These are phyloP conservation scores for Mortierella sp. DNA, from an alignment of 371 early-diverging fungal species.

Conservation along the genomic window DNA sequence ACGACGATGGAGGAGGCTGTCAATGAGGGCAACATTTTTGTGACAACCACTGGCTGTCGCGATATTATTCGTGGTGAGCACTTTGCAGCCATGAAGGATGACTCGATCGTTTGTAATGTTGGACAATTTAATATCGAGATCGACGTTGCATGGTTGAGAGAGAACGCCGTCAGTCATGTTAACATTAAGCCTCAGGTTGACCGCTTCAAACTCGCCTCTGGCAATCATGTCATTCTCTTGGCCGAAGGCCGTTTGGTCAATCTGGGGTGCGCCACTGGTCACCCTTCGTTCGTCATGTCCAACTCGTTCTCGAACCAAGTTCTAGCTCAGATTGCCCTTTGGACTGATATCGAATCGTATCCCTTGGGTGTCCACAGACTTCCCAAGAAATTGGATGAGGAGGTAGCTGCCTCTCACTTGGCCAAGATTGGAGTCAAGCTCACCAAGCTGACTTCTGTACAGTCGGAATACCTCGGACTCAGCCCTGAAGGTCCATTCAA, in stretches of 20 bases:
- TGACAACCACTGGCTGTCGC: slow-evolving; percentile 99
- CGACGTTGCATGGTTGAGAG: slow-evolving; percentile 99
- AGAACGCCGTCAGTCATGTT: slow-evolving; percentile 86
- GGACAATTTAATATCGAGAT: slow-evolving; percentile 99
- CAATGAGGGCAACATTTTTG: slow-evolving; percentile 94
- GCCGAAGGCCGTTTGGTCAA: slow-evolving; percentile 99
- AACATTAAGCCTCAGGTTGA: slow-evolving; percentile 99
- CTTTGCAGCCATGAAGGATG: slow-evolving; percentile 96
- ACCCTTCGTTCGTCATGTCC: slow-evolving; percentile 98
- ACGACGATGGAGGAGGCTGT: slow-evolving; percentile 98
- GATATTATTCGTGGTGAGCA: slow-evolving; percentile 96
- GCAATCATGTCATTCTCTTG: slow-evolving; percentile 95
- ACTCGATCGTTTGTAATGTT: slow-evolving; percentile 99
- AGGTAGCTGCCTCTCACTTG: slow-evolving; percentile 60
- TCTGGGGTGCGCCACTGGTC: slow-evolving; percentile 99
- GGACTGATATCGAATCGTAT: slow-evolving; percentile 91
- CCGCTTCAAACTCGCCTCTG: slow-evolving; percentile 94
- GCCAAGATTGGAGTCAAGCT: slow-evolving; percentile 96
- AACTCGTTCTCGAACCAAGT: slow-evolving; percentile 99
- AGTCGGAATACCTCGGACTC: slow-evolving; percentile 92
- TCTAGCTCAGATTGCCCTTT: slow-evolving; percentile 98
- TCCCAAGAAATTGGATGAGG: slow-evolving; percentile 93
- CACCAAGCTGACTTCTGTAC: slow-evolving; percentile 78
- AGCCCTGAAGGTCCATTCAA: slow-evolving; percentile 95
- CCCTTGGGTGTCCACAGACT: slow-evolving; percentile 98